Conservation (phyloP, 352 stramenopile genomes). For the Aphanomyces euteiches region DNA sequence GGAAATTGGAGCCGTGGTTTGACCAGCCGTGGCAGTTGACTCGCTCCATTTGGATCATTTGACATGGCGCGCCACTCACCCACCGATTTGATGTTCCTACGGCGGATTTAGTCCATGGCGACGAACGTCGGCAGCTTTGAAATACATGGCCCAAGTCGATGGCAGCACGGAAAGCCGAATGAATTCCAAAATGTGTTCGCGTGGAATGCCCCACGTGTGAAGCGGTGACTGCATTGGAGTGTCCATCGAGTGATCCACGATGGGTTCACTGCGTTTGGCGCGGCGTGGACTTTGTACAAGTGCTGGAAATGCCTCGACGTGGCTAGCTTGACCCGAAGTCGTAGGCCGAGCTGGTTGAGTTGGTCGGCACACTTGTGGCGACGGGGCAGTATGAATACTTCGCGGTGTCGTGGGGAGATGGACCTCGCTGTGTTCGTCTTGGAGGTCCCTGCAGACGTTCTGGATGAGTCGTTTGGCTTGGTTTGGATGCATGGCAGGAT, state of each 20-base stretch:
- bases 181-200: conserved; percentile 71
- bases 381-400: conserved; percentile 6
- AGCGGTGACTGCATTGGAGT: conserved; percentile 36
- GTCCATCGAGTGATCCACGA: neutral
- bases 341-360: neutral
- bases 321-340: neutral
- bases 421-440: neutral
- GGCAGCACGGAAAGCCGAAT: conserved; percentile 72
- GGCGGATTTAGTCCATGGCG: neutral
- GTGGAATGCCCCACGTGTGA: conserved; percentile 57
- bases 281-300: conserved; percentile 5
- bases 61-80: conserved; percentile 5
- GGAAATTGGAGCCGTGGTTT: too few relatives aligned
- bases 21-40: neutral
- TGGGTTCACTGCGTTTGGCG: neutral
- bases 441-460: neutral
- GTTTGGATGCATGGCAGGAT: neutral
- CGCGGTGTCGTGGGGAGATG: neutral
- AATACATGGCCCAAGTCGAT: conserved; percentile 55
- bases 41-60: too few relatives aligned
- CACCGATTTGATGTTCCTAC: conserved; percentile 25
- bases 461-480: conserved; percentile 23
- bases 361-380: neutral
- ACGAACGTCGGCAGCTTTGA: neutral
- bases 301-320: conserved; percentile 1